Base-by-base conservation (phyloP, 805 yeast genomes). In the Hanseniaspora lindneri region DNA sequence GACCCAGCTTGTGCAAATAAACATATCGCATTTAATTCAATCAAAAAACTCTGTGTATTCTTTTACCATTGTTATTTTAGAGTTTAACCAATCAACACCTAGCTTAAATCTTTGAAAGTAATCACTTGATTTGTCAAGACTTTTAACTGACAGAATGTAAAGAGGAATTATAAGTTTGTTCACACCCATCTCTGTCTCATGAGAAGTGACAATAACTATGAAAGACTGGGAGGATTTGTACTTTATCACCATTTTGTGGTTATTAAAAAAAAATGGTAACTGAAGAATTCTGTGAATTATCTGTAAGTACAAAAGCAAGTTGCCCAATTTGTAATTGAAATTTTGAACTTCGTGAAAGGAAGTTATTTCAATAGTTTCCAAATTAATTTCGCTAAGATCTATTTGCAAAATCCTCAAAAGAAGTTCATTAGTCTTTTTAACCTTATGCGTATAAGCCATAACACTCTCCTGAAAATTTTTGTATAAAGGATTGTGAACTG, bases 101-200 rank as follows among this genome's bases (percentile, higher is more conserved):
- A 37, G 5, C n/a, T 37, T 24, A 16, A 37, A 37, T 20, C 25
- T 29, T n/a, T 37, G 14, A 37, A 7, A 37, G 16, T 20, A 37
- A 13, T 37, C 41, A 13, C 25, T 13, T 4, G 8, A 16, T 9
- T 24, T 6, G 16, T 37, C 30, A 4, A 37, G 25, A 24, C 41
- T 37, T 4, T 37, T 24, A 3, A 11, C 4, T 5, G 41, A 37
- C 25, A 37, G 17, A 21, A 46, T 39, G 39, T 46, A 46, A 6
- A 46, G 29, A 3, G 49, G 49, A 5, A 46, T 30, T 16, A 46
- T 46, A 7, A 37, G 21, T 16, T 24, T 37, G 25, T 44, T 44
- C 16, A 37, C 8, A 24, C 35, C 37, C 16, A 29, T 19, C 5
- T 24, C 20, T 3, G 36, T 37, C 7, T 37, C 41, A 5, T 28